Evolutionary conservation across 2,329 filamentous ascomycete genomes (phyloP), one percentile per base, ranked within the genome.

Genomic region (Scopulariopsis brevicaulis): DNA sequence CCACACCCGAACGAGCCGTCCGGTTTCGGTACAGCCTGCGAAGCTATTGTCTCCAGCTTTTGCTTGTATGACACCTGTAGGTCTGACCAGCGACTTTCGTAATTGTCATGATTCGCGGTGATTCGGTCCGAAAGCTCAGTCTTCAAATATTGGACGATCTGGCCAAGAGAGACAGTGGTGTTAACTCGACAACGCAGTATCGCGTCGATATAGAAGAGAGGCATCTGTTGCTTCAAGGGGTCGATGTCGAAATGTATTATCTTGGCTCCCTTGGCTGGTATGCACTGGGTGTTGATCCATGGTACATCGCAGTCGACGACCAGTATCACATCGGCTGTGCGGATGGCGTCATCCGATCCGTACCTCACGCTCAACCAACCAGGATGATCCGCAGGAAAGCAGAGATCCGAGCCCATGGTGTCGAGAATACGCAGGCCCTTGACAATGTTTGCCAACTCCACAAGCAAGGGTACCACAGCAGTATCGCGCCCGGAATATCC

Each of bases 231-330:
- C 72, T 87, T 87, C 25, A 86, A 70, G 1, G 84, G 82, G 62
- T 87, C 84, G 54, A 84, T 75, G 63, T 87, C 84, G 51, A 87
- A 76, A 63, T 87, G 84, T 70, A 81, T 85, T 58, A 87, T 72
- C 61, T 74, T 76, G 24, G 79, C 78, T 18, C 77, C 74, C 2
- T 73, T 68, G 1, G 69, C 69, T 0, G 84, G 84, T 62, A 75
- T 76, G 69, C 81, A 84, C 18, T 84, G 83, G 0, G 90, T 94
- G n/a, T 86, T 84, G 58, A 96, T 91, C 90, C 91, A 96, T 0
- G 92, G 92, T 0, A 96, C 90, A 66, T 96, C 92, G 62, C 90
- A 95, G 70, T 96, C 88, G 28, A 96, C 67, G 2, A 96, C 86
- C 1, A 96, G 63, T 60, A 96, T 95, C 10, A 90, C 82, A 68